Conservation (phyloP, 805 yeast genomes). For the Metschnikowia lachancei region DNA sequence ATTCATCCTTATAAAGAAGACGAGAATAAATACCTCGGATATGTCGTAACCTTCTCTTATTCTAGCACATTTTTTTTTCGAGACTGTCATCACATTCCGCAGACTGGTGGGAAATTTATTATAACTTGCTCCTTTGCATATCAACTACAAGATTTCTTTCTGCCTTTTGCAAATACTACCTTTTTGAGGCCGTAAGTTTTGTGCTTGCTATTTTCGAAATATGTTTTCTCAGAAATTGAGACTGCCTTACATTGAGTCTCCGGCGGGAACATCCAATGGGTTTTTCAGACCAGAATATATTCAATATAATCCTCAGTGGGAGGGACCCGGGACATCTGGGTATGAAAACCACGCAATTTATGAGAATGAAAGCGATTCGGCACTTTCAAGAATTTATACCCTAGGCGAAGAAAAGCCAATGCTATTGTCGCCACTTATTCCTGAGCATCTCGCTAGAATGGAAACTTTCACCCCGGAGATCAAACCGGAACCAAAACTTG, state of each 20-base stretch:
- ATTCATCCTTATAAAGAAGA: slow-evolving; percentile 2
- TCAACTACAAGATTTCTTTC: background rate
- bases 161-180: background rate
- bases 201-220: background rate
- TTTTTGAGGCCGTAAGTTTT: background rate
- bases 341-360: slow-evolving; percentile 1
- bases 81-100: background rate
- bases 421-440: slow-evolving; percentile 9
- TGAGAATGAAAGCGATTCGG: slow-evolving; percentile 10
- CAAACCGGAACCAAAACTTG: slow-evolving; percentile 9
- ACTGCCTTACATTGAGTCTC: slow-evolving; percentile 12
- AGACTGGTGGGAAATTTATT: background rate
- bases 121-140: too few relatives aligned
- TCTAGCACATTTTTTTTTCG: slow-evolving; percentile 4
- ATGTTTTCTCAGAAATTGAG: slow-evolving; percentile 13
- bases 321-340: slow-evolving; percentile 1
- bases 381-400: slow-evolving; percentile 8
- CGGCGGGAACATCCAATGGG: slow-evolving; percentile 8
- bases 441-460: slow-evolving; percentile 4
- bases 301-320: slow-evolving; percentile 8
- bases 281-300: slow-evolving; percentile 10
- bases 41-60: slow-evolving; percentile 4
- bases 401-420: slow-evolving; percentile 5
- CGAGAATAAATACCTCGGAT: slow-evolving; percentile 11
- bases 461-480: slow-evolving; percentile 9